Evolutionary conservation across 2,329 filamentous ascomycete species (phyloP).

Genomic region (Aureobasidium melanogenum): DNA sequence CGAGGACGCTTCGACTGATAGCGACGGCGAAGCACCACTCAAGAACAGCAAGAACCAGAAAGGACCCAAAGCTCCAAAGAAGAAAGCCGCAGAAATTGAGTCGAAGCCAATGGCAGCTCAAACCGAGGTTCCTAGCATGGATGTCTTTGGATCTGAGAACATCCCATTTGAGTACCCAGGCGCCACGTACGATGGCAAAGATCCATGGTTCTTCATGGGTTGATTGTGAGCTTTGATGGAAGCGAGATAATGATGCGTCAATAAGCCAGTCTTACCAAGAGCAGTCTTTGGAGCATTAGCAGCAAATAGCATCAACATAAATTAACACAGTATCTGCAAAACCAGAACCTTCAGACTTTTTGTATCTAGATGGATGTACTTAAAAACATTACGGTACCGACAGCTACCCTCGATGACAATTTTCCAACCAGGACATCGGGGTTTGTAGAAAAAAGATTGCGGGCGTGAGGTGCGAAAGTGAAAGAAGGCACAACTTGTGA

Average conservation of each 20-base stretch:
- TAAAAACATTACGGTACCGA: too few relatives aligned
- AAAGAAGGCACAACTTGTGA: too few relatives aligned
- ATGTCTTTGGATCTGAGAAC: conserved; percentile 62
- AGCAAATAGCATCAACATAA: too few relatives aligned
- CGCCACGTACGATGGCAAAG: conserved; percentile 44
- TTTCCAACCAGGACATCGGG: too few relatives aligned
- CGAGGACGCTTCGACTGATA: not conserved
- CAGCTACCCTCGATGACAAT: too few relatives aligned
- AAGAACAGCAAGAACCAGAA: not conserved
- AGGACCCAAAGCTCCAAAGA: conserved; percentile 11
- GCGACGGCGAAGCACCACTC: conserved; percentile 16
- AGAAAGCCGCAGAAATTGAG: not conserved
- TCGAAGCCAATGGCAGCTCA: not conserved
- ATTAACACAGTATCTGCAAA: too few relatives aligned
- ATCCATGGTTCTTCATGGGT: conserved; percentile 10
- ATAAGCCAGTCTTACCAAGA: too few relatives aligned
- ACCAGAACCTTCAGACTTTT: too few relatives aligned
- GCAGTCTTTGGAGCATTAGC: not conserved
- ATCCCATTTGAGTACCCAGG: conserved; percentile 96
- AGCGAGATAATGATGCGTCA: too few relatives aligned
- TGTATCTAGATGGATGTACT: too few relatives aligned
- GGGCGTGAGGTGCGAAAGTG: too few relatives aligned
- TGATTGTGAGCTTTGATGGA: not conserved
- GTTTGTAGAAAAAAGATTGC: too few relatives aligned
- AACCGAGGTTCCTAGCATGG: conserved; percentile 13